Evolutionary conservation across 495 filamentous ascomycete species (phyloP), one percentile per base, ranked within the genome.

Genomic region (Podospora pseudoanserina): DNA sequence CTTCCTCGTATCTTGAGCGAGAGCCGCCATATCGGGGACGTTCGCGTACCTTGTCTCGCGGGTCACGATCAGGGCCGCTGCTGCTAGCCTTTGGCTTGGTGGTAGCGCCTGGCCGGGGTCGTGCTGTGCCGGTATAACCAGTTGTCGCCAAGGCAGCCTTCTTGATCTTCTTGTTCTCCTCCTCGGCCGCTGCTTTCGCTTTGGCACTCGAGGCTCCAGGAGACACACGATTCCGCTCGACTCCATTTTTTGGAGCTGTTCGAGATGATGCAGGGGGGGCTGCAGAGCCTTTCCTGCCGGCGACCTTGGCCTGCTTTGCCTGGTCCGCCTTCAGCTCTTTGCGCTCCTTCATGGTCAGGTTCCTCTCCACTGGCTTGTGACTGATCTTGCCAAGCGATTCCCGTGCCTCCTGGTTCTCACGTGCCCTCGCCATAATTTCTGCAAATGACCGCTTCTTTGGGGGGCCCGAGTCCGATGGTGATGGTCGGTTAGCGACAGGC

Each of bases 381-480:
- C 85, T 83, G 57, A 87, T 87, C 74, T 82, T 82, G 23, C 84
- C 85, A 6, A 86, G 77, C 32, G 80, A 76, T 19, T 78, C 79
- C 71, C 82, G 77, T 7, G 72, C 74, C 53, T 75, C 78, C 68
- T 88, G 78, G 55, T 80, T 83, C 56, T 81, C 84, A 73, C 88
- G 83, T 7, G 86, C 90, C 66, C 87, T 82, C 20, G 86, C 87
- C 82, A 93, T 85, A 66, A 92, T 89, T 68, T 90, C 88, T 58
- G 84, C 83, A 72, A 81, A 93, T 1, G 88, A 88, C 1, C 88
- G 83, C 68, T 89, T 90, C 73, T 89, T 89, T 15, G 83, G 85
- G n/a, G 82, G 72, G 54, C 71, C 77, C 5, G 79, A 76, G 20
- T 74, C 73, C 1, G 74, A 34, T 11, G 67, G 65, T 23, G 69